Conservation (phyloP, 179 eudicot genomes). For the Amaranthus tricolor region DNA sequence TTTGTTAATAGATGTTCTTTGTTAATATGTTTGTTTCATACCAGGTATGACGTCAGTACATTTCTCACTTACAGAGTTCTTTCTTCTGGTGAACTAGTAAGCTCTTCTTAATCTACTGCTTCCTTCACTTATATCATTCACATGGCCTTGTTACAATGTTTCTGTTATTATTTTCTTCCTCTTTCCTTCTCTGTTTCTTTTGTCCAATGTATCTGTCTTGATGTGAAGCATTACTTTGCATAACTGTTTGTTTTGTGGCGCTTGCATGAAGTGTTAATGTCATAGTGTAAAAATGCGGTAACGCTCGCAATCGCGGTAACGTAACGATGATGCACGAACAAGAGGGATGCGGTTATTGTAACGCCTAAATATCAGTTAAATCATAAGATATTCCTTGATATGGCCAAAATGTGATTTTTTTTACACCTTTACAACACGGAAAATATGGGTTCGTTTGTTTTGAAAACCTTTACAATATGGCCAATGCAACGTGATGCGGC, state of each 20-base stretch:
- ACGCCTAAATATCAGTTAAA: too few species aligned
- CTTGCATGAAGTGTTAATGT: not conserved
- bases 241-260: not conserved
- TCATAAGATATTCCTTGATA: too few species aligned
- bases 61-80: conserved; percentile 65
- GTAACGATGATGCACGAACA: too few species aligned
- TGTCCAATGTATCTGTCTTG: not conserved
- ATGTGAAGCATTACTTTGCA: not conserved
- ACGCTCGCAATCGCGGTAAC: too few species aligned
- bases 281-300: too few species aligned
- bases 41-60: conserved; percentile 82
- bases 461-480: too few species aligned
- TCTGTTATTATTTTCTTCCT: not conserved
- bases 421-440: too few species aligned
- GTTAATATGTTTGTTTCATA: conserved; percentile 22
- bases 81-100: conserved; percentile 73
- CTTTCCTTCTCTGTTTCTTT: not conserved
- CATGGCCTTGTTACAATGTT: not conserved
- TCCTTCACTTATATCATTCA: conserved; percentile 1
- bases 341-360: too few species aligned
- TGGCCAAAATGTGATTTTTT: too few species aligned
- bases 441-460: too few species aligned
- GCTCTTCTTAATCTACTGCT: conserved; percentile 26
- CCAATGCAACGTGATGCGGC: too few species aligned
- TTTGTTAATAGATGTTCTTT: not conserved